Base-by-base conservation (phyloP, 306 rosid species). In the Cucurbita pepo region DNA sequence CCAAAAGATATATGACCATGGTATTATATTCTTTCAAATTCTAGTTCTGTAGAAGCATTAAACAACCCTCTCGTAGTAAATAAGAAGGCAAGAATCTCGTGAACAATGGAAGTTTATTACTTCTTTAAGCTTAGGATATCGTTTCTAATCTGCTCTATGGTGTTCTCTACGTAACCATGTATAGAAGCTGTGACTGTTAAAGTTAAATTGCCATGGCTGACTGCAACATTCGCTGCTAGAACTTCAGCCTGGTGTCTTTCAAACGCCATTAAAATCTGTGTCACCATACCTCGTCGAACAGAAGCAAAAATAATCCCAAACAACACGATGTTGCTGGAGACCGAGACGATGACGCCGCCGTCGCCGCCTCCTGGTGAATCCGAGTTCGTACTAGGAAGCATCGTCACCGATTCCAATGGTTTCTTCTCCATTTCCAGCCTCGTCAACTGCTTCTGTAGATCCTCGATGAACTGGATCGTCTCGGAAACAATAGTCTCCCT, bases 121-220 rank as follows among this genome's bases (percentile, higher is more conserved):
- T 65, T 65, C 54, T 65, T 21, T 44, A 65, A 65, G 53, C 52
- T 44, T 6, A 65, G 54, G 37, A 73, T 77, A 18, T 77, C 80
- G 18, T 74, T 70, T 67, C 50, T 70, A 13, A 77, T 77, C 76
- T 19, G 25, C 62, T 77, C 76, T 36, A 77, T 34, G 21, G 76
- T 38, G 30, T 36, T 51, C 53, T 57, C 53, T 14, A 6, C 67
- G 50, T 44, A 44, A 56, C 52, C 80, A 30, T 71, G 63, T 19
- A 77, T 62, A 59, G 73, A 59, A 58, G 80, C 80, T 36, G 80
- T 77, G 71, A 77, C 72, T 34, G 76, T 59, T 19, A 77, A 44
- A 48, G 50, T 60, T 47, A 77, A 71, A 25, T 70, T 55, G 7
- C 62, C 75, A 36, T 77, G 38, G 71, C 45, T 50, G 18, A 69